Conservation (phyloP, 768 basidiomycete species). For the Mrakia hoshinonis region DNA sequence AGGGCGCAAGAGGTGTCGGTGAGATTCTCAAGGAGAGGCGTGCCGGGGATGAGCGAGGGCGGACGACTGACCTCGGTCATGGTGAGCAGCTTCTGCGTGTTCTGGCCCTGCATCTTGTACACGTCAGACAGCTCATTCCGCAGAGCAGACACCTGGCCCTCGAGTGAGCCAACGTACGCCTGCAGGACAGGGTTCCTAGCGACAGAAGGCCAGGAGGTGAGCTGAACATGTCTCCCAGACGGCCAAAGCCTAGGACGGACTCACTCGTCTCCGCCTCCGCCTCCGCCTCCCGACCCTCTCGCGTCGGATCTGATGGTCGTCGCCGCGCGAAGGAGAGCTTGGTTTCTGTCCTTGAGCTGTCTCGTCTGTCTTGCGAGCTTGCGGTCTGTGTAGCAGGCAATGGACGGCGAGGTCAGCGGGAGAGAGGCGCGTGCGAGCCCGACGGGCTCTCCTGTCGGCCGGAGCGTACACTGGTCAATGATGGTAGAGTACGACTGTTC, state of each 20-base stretch:
- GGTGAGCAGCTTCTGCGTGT: conserved; percentile 79
- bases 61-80: conserved; percentile 62
- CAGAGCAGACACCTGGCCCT: conserved; percentile 83
- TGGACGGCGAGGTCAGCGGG: conserved; percentile 15
- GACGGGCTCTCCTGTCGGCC: too few relatives aligned
- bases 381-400: conserved; percentile 52
- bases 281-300: conserved; percentile 39
- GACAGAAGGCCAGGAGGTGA: background rate
- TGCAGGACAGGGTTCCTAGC: conserved; percentile 70
- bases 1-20: background rate
- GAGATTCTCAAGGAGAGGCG: background rate
- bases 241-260: conserved; percentile 35
- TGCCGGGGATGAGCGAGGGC: background rate
- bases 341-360: conserved; percentile 84
- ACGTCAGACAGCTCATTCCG: conserved; percentile 87
- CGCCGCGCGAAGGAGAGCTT: conserved; percentile 74
- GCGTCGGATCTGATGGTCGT: conserved; percentile 56
- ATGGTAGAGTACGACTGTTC: conserved; percentile 73
- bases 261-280: conserved; percentile 59
- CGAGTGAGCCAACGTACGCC: conserved; percentile 82
- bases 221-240: conserved; percentile 4
- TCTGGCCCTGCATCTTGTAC: conserved; percentile 93
- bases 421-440: conserved; percentile 22
- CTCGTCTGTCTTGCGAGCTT: conserved; percentile 86
- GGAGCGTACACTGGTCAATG: conserved; percentile 78